These are phyloP conservation scores for Coleophoma cylindrospora DNA, from an alignment of 2,329 filamentous ascomycete genomes.

Conservation along the genomic window DNA sequence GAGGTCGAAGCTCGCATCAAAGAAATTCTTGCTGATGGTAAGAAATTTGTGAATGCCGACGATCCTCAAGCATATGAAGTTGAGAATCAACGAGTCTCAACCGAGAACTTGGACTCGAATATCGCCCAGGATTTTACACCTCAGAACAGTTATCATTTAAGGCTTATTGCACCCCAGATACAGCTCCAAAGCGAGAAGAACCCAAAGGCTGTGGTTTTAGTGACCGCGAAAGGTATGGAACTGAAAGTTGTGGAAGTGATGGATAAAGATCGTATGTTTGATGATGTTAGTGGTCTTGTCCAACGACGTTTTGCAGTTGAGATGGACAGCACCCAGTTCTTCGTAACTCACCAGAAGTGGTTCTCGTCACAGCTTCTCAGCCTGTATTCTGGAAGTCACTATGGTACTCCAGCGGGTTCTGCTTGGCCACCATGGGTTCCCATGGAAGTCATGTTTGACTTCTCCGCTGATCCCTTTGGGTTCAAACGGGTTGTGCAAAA, in stretches of 20 bases:
- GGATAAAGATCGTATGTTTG: slow-evolving; percentile 89
- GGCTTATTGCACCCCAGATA: slow-evolving; percentile 94
- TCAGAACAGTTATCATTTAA: slow-evolving; percentile 90
- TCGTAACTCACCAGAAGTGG: slow-evolving; percentile 90
- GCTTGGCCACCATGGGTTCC: slow-evolving; percentile 98
- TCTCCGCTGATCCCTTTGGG: slow-evolving; percentile 88
- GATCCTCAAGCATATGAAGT: slow-evolving; percentile 34
- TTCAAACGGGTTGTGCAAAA: slow-evolving; percentile 97
- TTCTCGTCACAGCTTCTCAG: slow-evolving; percentile 80
- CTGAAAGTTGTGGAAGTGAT: slow-evolving; percentile 96
- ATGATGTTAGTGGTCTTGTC: slow-evolving; percentile 90
- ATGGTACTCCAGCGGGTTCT: slow-evolving; percentile 78
- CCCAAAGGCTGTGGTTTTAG: slow-evolving; percentile 90
- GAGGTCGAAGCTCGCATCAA: slow-evolving; percentile 82
- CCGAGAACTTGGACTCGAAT: slow-evolving; percentile 64
- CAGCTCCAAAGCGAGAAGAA: slow-evolving; percentile 99
- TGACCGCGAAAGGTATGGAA: slow-evolving; percentile 96
- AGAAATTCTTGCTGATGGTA: slow-evolving; percentile 78
- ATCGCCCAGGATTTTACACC: slow-evolving; percentile 85
- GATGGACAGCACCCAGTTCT: slow-evolving; percentile 98
- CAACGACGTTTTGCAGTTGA: slow-evolving; percentile 90
- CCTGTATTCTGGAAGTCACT: slow-evolving; percentile 90
- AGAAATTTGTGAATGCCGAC: slow-evolving; percentile 73
- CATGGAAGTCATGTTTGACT: slow-evolving; percentile 98
- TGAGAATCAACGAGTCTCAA: slow-evolving; percentile 32